A percentile compares a stretch with the other conserved stretches of the same genome.
phyloP scores from a whole-genome alignment of 169 alveolate genomes.

The Cryptosporidium sp. region DNA sequence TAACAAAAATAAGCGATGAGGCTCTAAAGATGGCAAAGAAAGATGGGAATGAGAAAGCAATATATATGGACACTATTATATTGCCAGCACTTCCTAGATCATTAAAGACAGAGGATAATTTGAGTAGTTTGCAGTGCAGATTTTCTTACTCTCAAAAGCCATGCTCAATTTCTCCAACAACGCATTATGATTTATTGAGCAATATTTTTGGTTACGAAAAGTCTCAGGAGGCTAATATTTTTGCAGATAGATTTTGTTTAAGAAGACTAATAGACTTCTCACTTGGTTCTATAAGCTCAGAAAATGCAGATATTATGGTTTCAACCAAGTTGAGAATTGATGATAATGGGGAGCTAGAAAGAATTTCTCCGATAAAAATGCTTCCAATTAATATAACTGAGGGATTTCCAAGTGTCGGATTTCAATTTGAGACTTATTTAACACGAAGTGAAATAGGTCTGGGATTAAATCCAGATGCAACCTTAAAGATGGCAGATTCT shows the following conservation, averaged over 20 bases:
- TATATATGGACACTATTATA: constrained; percentile 31
- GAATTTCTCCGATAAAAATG: background rate
- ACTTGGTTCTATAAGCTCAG: background rate
- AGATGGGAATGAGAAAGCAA: background rate
- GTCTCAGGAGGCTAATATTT: background rate
- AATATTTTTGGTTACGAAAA: background rate
- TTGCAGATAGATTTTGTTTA: constrained; percentile 60
- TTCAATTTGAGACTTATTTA: constrained; percentile 60
- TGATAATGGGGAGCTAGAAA: background rate
- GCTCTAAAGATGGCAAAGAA: background rate
- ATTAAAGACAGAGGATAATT: constrained; percentile 20
- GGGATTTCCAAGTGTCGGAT: constrained; percentile 68
- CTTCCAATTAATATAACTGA: constrained; percentile 41
- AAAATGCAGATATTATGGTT: constrained; percentile 29
- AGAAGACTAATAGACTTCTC: constrained; percentile 24
- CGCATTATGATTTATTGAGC: constrained; percentile 21
- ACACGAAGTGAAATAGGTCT: constrained; percentile 28
- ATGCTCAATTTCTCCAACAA: constrained; percentile 27
- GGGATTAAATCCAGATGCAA: constrained; percentile 30
- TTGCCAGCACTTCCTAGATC: constrained; percentile 59
- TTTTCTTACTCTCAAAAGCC: constrained; percentile 59
- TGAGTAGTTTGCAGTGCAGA: constrained; percentile 26
- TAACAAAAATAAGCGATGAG: background rate
- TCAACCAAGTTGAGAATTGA: constrained; percentile 5
- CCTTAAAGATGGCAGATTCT: constrained; percentile 31